Evolutionary conservation across 768 basidiomycete genomes (phyloP).

Genomic region (Lactarius akahatsu): DNA sequence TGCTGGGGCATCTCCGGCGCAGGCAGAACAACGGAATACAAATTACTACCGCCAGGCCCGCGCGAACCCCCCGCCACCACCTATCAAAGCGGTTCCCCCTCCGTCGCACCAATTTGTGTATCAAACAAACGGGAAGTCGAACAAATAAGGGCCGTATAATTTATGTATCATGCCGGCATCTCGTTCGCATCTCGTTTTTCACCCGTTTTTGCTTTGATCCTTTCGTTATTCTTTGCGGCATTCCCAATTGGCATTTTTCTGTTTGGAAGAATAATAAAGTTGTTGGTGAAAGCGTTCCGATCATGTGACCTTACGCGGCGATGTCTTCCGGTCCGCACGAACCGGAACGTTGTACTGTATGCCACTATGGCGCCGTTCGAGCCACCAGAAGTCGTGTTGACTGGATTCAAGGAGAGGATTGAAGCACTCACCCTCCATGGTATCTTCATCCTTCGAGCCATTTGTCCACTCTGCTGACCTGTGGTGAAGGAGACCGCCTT

Average conservation of each 20-base stretch:
- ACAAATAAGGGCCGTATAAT: slow-evolving; percentile 8
- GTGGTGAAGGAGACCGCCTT: slow-evolving; percentile 47
- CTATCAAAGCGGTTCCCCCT: slow-evolving; percentile 19
- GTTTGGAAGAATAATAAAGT: neutral
- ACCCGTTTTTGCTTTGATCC: slow-evolving; percentile 10
- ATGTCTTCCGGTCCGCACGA: neutral
- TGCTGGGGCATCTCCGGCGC: slow-evolving; percentile 11
- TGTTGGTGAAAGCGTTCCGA: neutral
- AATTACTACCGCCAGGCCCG: slow-evolving; percentile 25
- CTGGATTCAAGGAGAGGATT: slow-evolving; percentile 27
- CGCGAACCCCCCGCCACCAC: slow-evolving; percentile 11
- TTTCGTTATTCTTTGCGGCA: slow-evolving; percentile 8
- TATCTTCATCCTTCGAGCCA: neutral
- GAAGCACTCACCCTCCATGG: slow-evolving; percentile 27
- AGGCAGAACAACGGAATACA: slow-evolving; percentile 18
- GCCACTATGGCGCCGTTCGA: slow-evolving; percentile 28
- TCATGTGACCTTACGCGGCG: slow-evolving; percentile 5
- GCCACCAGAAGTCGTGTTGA: slow-evolving; percentile 19
- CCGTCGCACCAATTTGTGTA: slow-evolving; percentile 27
- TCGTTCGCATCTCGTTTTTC: slow-evolving; percentile 10
- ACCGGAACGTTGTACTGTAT: neutral
- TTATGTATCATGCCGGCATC: neutral
- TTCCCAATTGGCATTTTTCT: neutral
- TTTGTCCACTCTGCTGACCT: slow-evolving; percentile 3
- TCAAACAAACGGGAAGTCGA: slow-evolving; percentile 29